phyloP scores from a whole-genome alignment of 2,329 filamentous ascomycete species.

The Colletotrichum truncatum region DNA sequence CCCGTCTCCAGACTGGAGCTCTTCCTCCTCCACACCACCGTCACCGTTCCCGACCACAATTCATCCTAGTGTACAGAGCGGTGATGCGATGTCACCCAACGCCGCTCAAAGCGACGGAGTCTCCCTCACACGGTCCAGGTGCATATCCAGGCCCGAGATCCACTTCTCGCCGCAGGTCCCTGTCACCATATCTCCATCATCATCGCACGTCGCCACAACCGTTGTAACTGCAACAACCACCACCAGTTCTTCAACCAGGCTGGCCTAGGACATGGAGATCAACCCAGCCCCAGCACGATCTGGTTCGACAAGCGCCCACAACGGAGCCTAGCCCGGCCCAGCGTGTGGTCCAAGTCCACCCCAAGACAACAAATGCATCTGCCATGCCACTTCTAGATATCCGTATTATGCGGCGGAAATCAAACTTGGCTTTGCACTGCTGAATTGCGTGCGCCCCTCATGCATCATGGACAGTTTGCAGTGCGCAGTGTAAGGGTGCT shows the following conservation, averaged over 20 bases:
- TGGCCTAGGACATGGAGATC: background rate
- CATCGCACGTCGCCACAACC: conserved; percentile 7
- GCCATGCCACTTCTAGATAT: background rate
- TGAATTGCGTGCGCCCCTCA: too few species aligned
- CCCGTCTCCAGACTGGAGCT: background rate
- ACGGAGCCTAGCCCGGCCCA: conserved; percentile 2
- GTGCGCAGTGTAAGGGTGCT: too few species aligned
- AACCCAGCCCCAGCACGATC: background rate
- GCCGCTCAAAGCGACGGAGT: background rate
- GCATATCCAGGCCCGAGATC: background rate
- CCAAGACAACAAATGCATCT: conserved; percentile 5
- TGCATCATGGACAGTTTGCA: too few species aligned
- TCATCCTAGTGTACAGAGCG: background rate
- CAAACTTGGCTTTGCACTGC: background rate
- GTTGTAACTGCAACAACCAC: conserved; percentile 19
- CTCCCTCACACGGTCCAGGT: background rate
- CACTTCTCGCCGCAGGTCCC: conserved; percentile 14
- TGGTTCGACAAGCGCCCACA: background rate
- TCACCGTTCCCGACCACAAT: background rate
- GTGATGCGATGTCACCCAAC: conserved; percentile 3
- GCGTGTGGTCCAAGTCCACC: background rate
- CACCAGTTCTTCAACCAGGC: conserved; percentile 29
- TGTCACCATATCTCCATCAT: conserved; percentile 5
- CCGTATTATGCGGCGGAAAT: background rate
- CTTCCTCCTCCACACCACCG: background rate